Evolutionary conservation across 2,329 filamentous ascomycete species (phyloP).

Genomic region (Phaeosphaeriaceae sp.): DNA sequence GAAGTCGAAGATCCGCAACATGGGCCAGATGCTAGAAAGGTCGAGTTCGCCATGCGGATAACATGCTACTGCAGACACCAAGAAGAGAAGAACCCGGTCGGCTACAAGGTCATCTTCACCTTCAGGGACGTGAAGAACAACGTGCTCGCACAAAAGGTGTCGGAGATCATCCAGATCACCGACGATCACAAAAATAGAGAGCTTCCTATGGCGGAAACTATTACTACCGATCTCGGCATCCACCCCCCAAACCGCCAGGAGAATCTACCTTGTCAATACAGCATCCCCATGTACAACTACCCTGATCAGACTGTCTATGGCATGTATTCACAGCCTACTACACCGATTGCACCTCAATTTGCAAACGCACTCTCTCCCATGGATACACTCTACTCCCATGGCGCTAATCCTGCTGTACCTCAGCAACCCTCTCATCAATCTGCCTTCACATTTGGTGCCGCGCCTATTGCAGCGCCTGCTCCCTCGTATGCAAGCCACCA

Average conservation of each 20-base stretch:
- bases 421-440: constrained; percentile 17
- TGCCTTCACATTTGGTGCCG: constrained; percentile 16
- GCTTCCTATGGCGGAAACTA: constrained; percentile 23
- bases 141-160: constrained; percentile 80
- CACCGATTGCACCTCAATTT: constrained; percentile 29
- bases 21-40: constrained; percentile 65
- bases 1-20: constrained; percentile 32
- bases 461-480: constrained; percentile 11
- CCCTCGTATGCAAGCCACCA: constrained; percentile 25
- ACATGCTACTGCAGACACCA: constrained; percentile 97
- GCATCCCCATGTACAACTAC: constrained; percentile 27
- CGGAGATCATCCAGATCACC: constrained; percentile 88
- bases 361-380: constrained; percentile 26
- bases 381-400: constrained; percentile 21
- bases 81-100: constrained; percentile 76
- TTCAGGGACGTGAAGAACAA: constrained; percentile 80
- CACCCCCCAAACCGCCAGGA: constrained; percentile 16
- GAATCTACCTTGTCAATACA: constrained; percentile 22
- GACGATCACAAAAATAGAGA: constrained; percentile 86
- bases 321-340: constrained; percentile 37
- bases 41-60: constrained; percentile 91
- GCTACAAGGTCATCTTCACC: constrained; percentile 93
- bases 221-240: constrained; percentile 29
- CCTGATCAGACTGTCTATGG: constrained; percentile 28
- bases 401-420: constrained; percentile 10